Base-by-base conservation (phyloP, 306 rosid species). In the Ammopiptanthus mongolicus region DNA sequence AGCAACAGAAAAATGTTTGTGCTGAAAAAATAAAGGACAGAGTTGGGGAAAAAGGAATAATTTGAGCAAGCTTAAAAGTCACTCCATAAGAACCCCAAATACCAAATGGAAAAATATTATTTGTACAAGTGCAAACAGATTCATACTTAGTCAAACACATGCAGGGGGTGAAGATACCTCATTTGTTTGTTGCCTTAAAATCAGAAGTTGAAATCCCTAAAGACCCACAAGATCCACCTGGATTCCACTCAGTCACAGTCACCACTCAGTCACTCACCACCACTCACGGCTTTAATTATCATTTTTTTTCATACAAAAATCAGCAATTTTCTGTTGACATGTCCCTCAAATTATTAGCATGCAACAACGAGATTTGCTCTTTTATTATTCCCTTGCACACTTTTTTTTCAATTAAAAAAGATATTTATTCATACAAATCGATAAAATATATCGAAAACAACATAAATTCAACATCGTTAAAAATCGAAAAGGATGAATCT, bases 281-380 rank as follows among this genome's bases (percentile, higher is more conserved):
- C 22, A 80, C 76, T 74, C 80, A 69, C 77, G 84, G 31, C 84
- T 69, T 68, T 77, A 69, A 69, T 81, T 61, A 60, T 61, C 72
- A 8, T 42, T 53, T 62, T 19, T 31, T 18, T 3, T 3, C 25
- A 9, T 36, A 46, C 17, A 34, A 13, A 46, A 34, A 13, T 21
- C 39, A n/a, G 5, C 57, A 25, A 15, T 71, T 69, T 44, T 68
- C 29, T 8, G 8, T 9, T 15, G 5, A 39, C 39, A 51, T 78
- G 56, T 12, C 67, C 17, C 63, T 28, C 57, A 21, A 37, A 52
- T 75, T 75, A 29, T 68, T 42, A 55, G 23, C 46, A n/a, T 62
- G 33, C 14, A 9, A 23, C 44, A 2, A 51, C 11, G 31, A 51
- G 5, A 51, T 7, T 9, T 21, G 2, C 29, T 51, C 33, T 62